A percentile compares a stretch with the other conserved stretches of the same genome.
Conservation (phyloP, 139 green algal species). For the Coelastrella sp. region DNA sequence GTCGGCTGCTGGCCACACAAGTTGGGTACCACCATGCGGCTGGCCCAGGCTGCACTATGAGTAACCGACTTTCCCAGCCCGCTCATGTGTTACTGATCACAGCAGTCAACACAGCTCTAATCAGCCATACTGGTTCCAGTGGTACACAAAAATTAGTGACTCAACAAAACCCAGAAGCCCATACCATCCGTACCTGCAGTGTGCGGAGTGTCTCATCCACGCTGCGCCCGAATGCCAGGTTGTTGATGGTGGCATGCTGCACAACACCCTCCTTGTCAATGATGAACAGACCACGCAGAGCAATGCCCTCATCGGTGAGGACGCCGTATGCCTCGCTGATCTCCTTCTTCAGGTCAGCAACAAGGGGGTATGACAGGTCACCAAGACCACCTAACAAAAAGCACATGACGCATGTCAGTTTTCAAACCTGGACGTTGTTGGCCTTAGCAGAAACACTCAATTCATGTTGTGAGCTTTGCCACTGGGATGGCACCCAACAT, state of each 20-base stretch:
- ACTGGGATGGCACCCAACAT: too few relatives aligned
- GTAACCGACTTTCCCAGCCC: too few relatives aligned
- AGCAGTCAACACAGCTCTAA: too few relatives aligned
- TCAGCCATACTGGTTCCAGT: background rate
- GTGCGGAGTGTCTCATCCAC: constrained; percentile 97
- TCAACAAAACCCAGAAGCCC: background rate
- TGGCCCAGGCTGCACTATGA: too few relatives aligned
- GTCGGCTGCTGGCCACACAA: too few relatives aligned
- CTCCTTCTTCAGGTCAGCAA: constrained; percentile 97
- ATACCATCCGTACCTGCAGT: constrained; percentile 57
- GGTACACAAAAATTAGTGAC: background rate
- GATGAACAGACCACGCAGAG: constrained; percentile 93
- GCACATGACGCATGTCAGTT: background rate
- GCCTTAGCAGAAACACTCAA: too few relatives aligned
- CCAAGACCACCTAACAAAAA: constrained; percentile 81
- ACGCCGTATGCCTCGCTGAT: constrained; percentile 70
- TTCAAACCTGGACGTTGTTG: too few relatives aligned
- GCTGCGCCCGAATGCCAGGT: constrained; percentile 92
- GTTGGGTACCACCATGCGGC: too few relatives aligned
- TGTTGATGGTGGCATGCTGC: constrained; percentile 98
- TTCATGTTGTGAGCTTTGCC: too few relatives aligned
- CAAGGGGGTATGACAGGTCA: constrained; percentile 97
- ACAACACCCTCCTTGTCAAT: constrained; percentile 96
- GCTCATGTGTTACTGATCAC: too few relatives aligned
- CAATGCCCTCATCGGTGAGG: constrained; percentile 70